Percentiles rank a stretch among this genome's conserved stretches.
Evolutionary conservation across 371 early-diverging fungal species (phyloP).

Genomic region (Cokeromyces recurvatus): DNA sequence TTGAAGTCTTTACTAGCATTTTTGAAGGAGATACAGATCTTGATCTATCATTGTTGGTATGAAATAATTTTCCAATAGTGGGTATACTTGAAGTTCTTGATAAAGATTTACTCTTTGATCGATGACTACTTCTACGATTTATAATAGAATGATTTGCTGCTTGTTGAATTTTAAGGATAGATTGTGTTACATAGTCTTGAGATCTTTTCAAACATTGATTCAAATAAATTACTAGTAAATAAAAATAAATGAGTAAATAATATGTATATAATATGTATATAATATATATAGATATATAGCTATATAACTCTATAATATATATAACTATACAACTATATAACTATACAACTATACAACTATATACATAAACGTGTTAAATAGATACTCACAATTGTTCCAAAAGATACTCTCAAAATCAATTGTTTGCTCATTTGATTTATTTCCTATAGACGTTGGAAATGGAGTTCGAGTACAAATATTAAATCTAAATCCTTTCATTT

Average conservation of each 20-base stretch:
- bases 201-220: constrained; percentile 18
- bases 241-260: no score
- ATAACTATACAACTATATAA: no score
- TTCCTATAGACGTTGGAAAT: background rate
- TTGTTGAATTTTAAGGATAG: constrained; percentile 3
- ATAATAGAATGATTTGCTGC: no score
- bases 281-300: no score
- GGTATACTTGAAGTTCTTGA: constrained; percentile 23
- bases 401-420: constrained; percentile 39
- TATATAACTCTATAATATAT: no score
- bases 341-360: no score
- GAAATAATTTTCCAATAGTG: constrained; percentile 31
- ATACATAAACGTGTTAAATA: no score
- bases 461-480: constrained; percentile 16
- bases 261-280: no score
- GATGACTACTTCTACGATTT: no score
- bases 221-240: constrained; percentile 11
- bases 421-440: constrained; percentile 1
- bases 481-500: constrained; percentile 35
- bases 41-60: constrained; percentile 3
- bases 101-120: background rate
- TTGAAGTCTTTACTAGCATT: constrained; percentile 3
- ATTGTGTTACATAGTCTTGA: constrained; percentile 8
- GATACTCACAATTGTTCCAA: constrained; percentile 43
- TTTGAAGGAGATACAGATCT: constrained; percentile 14